A percentile compares a stretch with the other conserved stretches of the same genome.
Conservation (phyloP, 164 flowering plant species). For the Aristolochia fimbriata region DNA sequence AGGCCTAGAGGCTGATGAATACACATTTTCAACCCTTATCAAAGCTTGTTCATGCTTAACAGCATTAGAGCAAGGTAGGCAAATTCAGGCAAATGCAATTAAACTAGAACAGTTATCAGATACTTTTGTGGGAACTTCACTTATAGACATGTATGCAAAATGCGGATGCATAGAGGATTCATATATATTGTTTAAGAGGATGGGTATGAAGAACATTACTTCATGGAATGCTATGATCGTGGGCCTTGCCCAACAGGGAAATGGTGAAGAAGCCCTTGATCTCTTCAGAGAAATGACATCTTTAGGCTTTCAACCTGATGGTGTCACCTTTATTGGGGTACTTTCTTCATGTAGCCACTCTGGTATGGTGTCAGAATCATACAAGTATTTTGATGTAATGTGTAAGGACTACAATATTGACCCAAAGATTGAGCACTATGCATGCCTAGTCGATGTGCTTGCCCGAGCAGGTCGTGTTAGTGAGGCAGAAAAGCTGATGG, state of each 20-base stretch:
- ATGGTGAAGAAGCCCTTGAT: slow-evolving; percentile 40
- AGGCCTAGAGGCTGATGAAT: slow-evolving; percentile 40
- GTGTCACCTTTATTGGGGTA: slow-evolving; percentile 52
- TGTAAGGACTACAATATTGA: slow-evolving; percentile 25
- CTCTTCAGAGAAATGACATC: slow-evolving; percentile 31
- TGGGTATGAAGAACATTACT: slow-evolving; percentile 23
- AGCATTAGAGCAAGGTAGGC: slow-evolving; percentile 41
- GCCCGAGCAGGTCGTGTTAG: slow-evolving; percentile 54
- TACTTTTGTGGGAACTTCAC: slow-evolving; percentile 39
- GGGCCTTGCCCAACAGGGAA: slow-evolving; percentile 55
- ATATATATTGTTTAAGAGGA: slow-evolving; percentile 23
- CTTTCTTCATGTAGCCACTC: slow-evolving; percentile 65
- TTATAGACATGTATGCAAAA: slow-evolving; percentile 58
- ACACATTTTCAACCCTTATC: slow-evolving; percentile 40
- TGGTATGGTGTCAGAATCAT: slow-evolving; percentile 47
- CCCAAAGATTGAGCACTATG: slow-evolving; percentile 50
- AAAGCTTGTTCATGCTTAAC: slow-evolving; percentile 47
- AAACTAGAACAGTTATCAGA: slow-evolving; percentile 32
- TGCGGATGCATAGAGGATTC: slow-evolving; percentile 48
- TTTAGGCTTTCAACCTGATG: slow-evolving; percentile 36
- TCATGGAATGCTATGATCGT: slow-evolving; percentile 56
- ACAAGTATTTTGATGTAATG: slow-evolving; percentile 31
- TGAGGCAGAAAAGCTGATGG: slow-evolving; percentile 41
- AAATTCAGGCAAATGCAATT: slow-evolving; percentile 44
- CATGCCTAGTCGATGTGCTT: slow-evolving; percentile 59